These are phyloP conservation scores for Domatiomyces catenatus DNA, from an alignment of 2,329 filamentous ascomycete genomes.

Conservation along the genomic window DNA sequence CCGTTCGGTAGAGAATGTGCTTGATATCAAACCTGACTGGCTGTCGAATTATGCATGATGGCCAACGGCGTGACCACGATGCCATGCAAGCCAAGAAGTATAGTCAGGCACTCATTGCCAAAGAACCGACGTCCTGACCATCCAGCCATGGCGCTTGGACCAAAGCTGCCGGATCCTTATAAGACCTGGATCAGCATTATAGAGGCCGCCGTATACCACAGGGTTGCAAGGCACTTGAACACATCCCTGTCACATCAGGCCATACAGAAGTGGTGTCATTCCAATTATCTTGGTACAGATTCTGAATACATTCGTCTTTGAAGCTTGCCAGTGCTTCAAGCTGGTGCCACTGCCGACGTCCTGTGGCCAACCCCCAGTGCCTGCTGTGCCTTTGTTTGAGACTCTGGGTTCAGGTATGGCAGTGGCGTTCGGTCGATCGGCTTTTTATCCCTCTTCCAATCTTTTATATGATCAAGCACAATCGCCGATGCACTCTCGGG, in stretches of 20 bases:
- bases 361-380: background rate
- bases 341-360: background rate
- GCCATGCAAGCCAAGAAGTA: background rate
- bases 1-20: background rate
- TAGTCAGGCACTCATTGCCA: background rate
- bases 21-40: background rate
- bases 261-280: background rate
- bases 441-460: constrained; percentile 46
- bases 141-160: too few relatives aligned
- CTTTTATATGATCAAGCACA: constrained; percentile 72
- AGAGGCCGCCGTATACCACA: too few relatives aligned
- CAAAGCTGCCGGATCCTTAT: too few relatives aligned
- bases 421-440: constrained; percentile 33
- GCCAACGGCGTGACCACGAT: background rate
- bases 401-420: constrained; percentile 6
- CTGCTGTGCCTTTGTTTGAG: background rate
- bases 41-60: background rate
- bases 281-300: background rate
- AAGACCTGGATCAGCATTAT: too few relatives aligned
- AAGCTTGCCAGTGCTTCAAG: background rate
- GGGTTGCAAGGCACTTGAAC: too few relatives aligned
- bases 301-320: background rate
- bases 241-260: background rate
- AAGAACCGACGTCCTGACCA: too few relatives aligned
- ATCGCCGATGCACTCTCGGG: constrained; percentile 70